Base-by-base conservation (phyloP, 2,329 filamentous ascomycete species). In the Colletotrichum sp. region DNA sequence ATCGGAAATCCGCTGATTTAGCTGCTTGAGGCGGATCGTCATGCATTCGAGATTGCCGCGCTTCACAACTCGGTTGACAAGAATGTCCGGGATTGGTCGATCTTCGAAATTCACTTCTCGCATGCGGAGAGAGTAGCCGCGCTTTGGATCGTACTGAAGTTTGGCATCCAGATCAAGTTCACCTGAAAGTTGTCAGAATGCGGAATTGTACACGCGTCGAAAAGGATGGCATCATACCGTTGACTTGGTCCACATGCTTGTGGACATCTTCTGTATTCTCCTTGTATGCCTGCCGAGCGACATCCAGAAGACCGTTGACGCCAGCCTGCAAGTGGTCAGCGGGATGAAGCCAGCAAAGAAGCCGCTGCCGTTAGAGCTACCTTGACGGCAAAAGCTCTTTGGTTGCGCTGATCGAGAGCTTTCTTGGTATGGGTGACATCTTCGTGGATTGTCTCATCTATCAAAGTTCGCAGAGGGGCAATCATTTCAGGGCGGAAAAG, bases 361-460 rank as follows among this genome's bases (percentile, higher is more conserved):
- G 8, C 16, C 28, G 18, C 13, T 36, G 30, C 16, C 28, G 12
- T 13, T 36, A 2, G 7, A 58, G n/a, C 73, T 80, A 93, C 92
- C 86, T 94, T 97, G 36, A 99, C 93, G 26, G 96, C 96, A 85
- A 98, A 98, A 1, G 94, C 95, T 77, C 96, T 90, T 82, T 99
- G 96, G 77, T 98, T 98, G 16, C 96, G 91, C 72, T 98, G 88
- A 77, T 98, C 96, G 6, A 99, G 88, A 1, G 97, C 94, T 26
- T 93, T 92, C 63, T 90, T 94, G 74, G 95, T 94, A 79, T 94
- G 98, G 0, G 89, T 91, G 0, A 96, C 94, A 81, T 98, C 94
- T 10, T 94, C 90, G 78, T 99, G 97, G 79, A 99, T 93, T 0
- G 91, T 91, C 16, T 88, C 85, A 60, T 90, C 86, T 67, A 99